Percentiles rank a stretch among this genome's conserved stretches.
These are phyloP conservation scores for Mycosarcoma maydis DNA, from an alignment of 1,284 basidiomycete species.

Conservation along the genomic window DNA sequence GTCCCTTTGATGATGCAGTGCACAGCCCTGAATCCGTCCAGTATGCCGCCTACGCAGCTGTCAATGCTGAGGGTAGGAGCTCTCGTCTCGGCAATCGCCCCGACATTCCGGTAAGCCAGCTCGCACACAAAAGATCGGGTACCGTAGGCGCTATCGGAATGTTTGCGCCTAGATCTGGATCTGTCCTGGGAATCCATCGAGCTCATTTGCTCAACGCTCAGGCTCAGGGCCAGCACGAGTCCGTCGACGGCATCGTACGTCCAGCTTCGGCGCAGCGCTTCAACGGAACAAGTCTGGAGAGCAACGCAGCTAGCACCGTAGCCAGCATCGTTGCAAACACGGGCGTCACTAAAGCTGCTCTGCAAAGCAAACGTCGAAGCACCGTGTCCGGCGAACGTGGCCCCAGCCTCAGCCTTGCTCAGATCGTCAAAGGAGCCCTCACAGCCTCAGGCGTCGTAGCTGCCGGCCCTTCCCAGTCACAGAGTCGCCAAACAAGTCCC, in stretches of 20 bases:
- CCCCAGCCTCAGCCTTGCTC: conserved; percentile 40
- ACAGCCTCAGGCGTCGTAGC: conserved; percentile 44
- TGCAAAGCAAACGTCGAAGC: conserved; percentile 48
- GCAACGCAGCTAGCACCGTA: conserved; percentile 24
- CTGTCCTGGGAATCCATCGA: conserved; percentile 14
- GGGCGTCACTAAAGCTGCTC: conserved; percentile 35
- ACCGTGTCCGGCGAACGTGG: conserved; percentile 43
- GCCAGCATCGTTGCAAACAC: conserved; percentile 32
- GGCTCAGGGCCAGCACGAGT: conserved; percentile 27
- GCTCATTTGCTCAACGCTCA: conserved; percentile 31
- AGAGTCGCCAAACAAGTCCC: conserved; percentile 31
- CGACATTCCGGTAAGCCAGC: conserved; percentile 3
- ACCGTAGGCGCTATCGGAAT: conserved; percentile 32
- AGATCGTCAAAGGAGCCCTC: conserved; percentile 46
- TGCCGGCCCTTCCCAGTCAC: conserved; percentile 9
- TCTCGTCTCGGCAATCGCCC: conserved; percentile 37
- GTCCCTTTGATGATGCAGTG: conserved; percentile 1
- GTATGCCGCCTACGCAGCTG: neutral
- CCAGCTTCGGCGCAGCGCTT: conserved; percentile 40
- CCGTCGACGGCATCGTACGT: conserved; percentile 22
- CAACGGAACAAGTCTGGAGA: conserved; percentile 27
- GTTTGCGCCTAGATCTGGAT: conserved; percentile 20
- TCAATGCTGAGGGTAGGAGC: conserved; percentile 27
- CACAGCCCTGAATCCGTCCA: conserved; percentile 8
- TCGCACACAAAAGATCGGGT: conserved; percentile 30